Base-by-base conservation (phyloP, 345 rosid species). In the Hibiscus syriacus region DNA sequence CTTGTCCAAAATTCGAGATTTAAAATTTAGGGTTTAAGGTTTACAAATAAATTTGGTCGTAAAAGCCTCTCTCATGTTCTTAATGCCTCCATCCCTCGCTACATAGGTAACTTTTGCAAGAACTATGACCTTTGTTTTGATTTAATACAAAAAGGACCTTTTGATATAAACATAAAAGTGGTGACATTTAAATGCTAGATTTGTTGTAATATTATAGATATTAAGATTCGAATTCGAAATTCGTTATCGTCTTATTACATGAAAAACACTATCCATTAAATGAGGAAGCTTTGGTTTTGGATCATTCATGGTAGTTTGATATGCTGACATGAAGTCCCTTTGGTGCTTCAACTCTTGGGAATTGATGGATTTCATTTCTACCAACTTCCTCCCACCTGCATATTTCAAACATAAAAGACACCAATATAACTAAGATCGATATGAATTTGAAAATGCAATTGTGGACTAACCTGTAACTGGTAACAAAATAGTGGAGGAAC, bases 361-460 rank as follows among this genome's bases (percentile, higher is more conserved):
- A 92, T 46, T 83, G 84, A 84, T 80, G 71, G 20, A 90, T 20
- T 72, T 79, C 84, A 3, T 88, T 86, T 63, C 80, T 87, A 5
- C 93, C 97, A 68, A 78, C 79, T 74, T 92, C 98, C 46, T 85
- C 87, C 98, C 98, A 92, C 74, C 98, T 92, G 83, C 90, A n/a
- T n/a, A 60, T 36, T 60, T 60, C 6, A 60, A 32, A 27, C 19
- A 2, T n/a, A n/a, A n/a, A n/a, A n/a, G n/a, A 14, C 6, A 43
- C 54, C 19, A 49, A 29, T n/a, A 6, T 6, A 41, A 34, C n/a
- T 59, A 34, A 2, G 27, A 10, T n/a, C 2, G 19, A 9, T 17
- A 34, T 4, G 27, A 3, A 17, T 30, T 25, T 7, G 57, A 3
- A 20, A 22, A 11, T 13, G n/a, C 19, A 29, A 11, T 29, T 56